Percentiles rank a stretch among this genome's conserved stretches.
Conservation (phyloP, 495 filamentous ascomycete genomes). For the Ramalina intermedia region DNA sequence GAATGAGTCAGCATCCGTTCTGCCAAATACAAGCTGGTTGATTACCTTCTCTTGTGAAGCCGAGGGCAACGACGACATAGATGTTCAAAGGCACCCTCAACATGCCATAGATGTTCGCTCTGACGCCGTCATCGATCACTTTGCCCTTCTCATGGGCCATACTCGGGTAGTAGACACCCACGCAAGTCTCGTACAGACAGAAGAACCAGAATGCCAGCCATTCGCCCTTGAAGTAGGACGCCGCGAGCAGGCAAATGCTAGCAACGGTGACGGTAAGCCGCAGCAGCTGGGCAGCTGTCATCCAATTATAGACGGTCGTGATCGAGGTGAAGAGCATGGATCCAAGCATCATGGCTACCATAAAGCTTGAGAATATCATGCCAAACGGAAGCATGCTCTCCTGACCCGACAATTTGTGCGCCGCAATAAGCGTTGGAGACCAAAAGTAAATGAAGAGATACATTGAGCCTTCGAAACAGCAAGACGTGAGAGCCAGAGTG, state of each 20-base stretch:
- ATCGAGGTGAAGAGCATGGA: conserved; percentile 27
- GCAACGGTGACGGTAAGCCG: conserved; percentile 22
- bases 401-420: conserved; percentile 14
- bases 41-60: conserved; percentile 27
- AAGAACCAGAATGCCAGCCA: conserved; percentile 16
- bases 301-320: conserved; percentile 16
- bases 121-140: conserved; percentile 33
- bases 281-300: conserved; percentile 22
- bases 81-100: conserved; percentile 39
- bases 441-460: conserved; percentile 47
- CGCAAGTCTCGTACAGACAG: conserved; percentile 7
- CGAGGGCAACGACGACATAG: conserved; percentile 35
- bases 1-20: not conserved
- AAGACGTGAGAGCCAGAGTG: conserved; percentile 32
- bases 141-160: conserved; percentile 34
- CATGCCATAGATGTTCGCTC: conserved; percentile 37
- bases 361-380: conserved; percentile 42
- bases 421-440: conserved; percentile 32
- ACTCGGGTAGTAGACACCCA: conserved; percentile 40
- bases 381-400: conserved; percentile 33
- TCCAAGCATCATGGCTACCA: conserved; percentile 39
- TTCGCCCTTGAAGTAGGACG: conserved; percentile 24
- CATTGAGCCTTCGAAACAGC: conserved; percentile 43
- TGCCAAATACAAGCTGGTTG: not conserved
- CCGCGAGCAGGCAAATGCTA: conserved; percentile 26